Conservation (phyloP, 176 grass and related monocot genomes). For the Oryza australiensis region DNA sequence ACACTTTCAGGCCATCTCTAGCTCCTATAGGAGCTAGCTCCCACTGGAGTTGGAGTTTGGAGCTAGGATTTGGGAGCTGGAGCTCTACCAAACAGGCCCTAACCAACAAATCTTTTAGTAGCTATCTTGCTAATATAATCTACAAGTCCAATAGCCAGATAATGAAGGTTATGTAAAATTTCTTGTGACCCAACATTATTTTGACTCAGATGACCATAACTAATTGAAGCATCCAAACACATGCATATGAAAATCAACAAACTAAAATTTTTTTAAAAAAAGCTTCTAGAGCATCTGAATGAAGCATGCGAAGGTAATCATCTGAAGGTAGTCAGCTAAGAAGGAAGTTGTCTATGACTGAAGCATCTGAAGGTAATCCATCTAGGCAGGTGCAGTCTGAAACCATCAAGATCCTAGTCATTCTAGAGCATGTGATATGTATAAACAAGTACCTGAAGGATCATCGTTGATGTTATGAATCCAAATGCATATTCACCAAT, state of each 20-base stretch:
- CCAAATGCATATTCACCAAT: constrained; percentile 99
- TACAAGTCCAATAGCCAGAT: not conserved
- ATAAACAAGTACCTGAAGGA: constrained; percentile 78
- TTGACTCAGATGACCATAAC: not conserved
- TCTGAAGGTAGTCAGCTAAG: constrained; percentile 14
- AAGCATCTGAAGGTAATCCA: not conserved
- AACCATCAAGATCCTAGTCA: not conserved
- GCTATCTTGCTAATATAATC: not conserved
- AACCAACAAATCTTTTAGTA: constrained; percentile 1
- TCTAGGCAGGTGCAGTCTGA: not conserved
- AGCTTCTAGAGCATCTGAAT: no score
- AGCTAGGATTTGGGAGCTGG: no score
- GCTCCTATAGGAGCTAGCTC: no score
- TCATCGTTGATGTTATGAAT: constrained; percentile 87
- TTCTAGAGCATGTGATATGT: not conserved
- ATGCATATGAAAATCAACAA: constrained; percentile 9
- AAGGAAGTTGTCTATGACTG: not conserved
- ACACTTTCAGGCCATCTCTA: no score
- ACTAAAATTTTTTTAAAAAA: not conserved
- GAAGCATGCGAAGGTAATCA: no score
- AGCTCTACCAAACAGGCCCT: no score
- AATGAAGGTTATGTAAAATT: not conserved
- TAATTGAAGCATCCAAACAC: not conserved
- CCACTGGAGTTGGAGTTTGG: no score
- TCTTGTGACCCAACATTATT: not conserved